A percentile compares a stretch with the other conserved stretches of the same genome.
These are phyloP conservation scores for Myxozyma monticola DNA, from an alignment of 805 yeast species.

Conservation along the genomic window DNA sequence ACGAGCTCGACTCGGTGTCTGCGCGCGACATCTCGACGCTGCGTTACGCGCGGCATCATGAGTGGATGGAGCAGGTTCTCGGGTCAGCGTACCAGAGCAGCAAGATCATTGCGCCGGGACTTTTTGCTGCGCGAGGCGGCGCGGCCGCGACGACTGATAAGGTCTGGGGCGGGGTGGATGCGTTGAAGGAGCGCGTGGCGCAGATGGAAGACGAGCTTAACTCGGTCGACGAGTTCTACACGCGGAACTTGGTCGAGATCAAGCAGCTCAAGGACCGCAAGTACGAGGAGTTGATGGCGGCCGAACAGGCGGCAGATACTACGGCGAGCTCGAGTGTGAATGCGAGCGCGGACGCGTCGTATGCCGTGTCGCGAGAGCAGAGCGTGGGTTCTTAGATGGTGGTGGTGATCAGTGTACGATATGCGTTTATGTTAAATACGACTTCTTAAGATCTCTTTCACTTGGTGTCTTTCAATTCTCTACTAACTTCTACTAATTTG, in stretches of 20 bases:
- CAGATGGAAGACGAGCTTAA: conserved; percentile 10
- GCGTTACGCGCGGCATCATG: conserved; percentile 46
- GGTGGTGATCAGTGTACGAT: too few relatives aligned
- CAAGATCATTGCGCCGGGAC: conserved; percentile 23
- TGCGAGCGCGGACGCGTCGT: too few relatives aligned
- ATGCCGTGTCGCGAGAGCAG: too few relatives aligned
- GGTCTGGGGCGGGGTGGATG: conserved; percentile 23
- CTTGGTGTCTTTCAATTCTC: too few relatives aligned
- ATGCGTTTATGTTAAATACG: too few relatives aligned
- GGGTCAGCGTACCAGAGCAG: conserved; percentile 38
- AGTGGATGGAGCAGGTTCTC: conserved; percentile 46
- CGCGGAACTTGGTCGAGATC: conserved; percentile 11
- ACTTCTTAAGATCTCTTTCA: too few relatives aligned
- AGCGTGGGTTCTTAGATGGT: too few relatives aligned
- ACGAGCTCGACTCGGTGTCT: conserved; percentile 44
- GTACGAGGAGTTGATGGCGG: conserved; percentile 8
- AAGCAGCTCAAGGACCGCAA: conserved; percentile 9
- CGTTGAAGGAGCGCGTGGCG: conserved; percentile 15
- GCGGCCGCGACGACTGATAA: neutral
- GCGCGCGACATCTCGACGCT: conserved; percentile 46
- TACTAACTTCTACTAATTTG: too few relatives aligned
- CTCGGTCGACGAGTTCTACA: conserved; percentile 19
- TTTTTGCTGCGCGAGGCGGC: conserved; percentile 10
- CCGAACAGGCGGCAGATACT: neutral
- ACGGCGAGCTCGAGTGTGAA: too few relatives aligned